Evolutionary conservation across 352 stramenopile genomes (phyloP).

Genomic region (Globisporangium lucens): DNA sequence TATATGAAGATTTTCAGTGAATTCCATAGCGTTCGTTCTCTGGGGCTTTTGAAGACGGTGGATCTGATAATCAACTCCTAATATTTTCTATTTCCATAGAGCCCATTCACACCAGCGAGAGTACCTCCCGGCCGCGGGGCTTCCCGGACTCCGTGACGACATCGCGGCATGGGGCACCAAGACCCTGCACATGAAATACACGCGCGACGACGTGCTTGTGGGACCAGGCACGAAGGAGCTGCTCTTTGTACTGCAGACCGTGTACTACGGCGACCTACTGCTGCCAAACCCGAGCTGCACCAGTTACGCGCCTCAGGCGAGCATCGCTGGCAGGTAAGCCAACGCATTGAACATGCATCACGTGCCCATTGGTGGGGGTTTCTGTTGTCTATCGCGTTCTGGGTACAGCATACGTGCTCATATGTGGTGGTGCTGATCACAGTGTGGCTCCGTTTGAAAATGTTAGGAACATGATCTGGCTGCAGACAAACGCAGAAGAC

Average conservation of each 20-base stretch:
- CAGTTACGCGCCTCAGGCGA: conserved; percentile 82
- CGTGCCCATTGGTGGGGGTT: background rate
- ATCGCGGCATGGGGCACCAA: conserved; percentile 71
- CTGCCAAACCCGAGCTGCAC: conserved; percentile 85
- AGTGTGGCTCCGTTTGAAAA: conserved; percentile 8
- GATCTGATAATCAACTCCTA: background rate
- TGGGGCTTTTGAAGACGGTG: background rate
- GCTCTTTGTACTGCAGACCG: conserved; percentile 85
- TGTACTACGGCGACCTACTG: conserved; percentile 85
- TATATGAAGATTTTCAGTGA: conserved; percentile 32
- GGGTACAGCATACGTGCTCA: background rate
- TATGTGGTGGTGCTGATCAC: conserved; percentile 8
- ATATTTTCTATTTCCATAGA: conserved; percentile 22
- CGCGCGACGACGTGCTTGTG: conserved; percentile 76
- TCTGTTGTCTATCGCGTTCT: background rate
- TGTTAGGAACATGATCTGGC: conserved; percentile 86
- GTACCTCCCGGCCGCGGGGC: conserved; percentile 77
- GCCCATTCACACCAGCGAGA: conserved; percentile 79
- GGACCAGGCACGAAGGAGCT: conserved; percentile 88
- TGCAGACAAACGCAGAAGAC: conserved; percentile 74
- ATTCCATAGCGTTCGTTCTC: conserved; percentile 16
- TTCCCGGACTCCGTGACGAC: conserved; percentile 70
- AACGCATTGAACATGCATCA: background rate
- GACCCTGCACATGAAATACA: conserved; percentile 58
- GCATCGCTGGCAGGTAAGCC: conserved; percentile 71